Base-by-base conservation (phyloP, 805 yeast species). In the Nakazawaea peltata region DNA sequence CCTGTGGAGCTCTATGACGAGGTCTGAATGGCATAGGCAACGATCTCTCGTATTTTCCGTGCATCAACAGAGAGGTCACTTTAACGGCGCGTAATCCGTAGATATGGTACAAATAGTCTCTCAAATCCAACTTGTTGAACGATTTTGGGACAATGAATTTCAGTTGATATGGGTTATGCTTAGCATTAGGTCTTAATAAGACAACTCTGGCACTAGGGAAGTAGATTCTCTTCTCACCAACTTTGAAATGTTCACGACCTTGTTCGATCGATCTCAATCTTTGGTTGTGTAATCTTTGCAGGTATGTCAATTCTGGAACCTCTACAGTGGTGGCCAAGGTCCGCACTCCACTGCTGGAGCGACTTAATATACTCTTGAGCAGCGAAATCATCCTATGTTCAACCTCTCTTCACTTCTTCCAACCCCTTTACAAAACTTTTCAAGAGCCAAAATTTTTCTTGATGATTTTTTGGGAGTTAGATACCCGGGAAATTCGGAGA, bases 131-230 rank as follows among this genome's bases (percentile, higher is more conserved):
- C 57, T 88, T 90, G 66, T 92, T 92, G 69, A 92, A 88, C 37
- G 84, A 75, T 51, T 82, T 76, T 12, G 99, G 98, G 14, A 94
- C 98, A 44, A 84, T 75, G 59, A 92, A 92, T 56, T 86, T 87
- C 33, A 97, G 97, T 59, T 87, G 97, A 61, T 83, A 88, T 32
- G 99, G 99, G 0, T 96, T 83, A 59, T 85, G 95, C 52, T 84
- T 84, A n/a, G 97, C 96, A 50, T 83, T 83, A 28, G 97, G 95
- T 53, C 95, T 73, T 43, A 92, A 61, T 22, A 90, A 65, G 33
- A 83, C 74, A 26, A 90, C 67, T 42, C 90, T 68, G 1, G 94
- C 95, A 42, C 77, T 76, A 22, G 98, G 98, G 56, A 90, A 83
- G 54, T 75, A 88, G 8, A 82, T 65, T 43, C 81, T 67, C 44